Evolutionary conservation across 257 asterid genomes (phyloP).

Genomic region (Solanum corneliomulleri): DNA sequence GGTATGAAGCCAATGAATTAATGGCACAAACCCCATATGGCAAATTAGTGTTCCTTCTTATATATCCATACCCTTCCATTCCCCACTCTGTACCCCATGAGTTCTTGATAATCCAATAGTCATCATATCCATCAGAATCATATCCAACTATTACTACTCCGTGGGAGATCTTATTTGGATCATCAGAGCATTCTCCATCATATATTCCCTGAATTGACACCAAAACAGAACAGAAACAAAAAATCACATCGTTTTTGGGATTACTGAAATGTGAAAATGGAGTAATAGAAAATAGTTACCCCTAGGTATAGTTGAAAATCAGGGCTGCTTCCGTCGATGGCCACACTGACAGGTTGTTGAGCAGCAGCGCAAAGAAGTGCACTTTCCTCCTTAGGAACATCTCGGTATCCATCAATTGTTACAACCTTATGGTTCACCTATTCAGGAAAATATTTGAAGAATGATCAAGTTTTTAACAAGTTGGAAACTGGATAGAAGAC

Average conservation of each 20-base stretch:
- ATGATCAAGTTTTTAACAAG: not conserved
- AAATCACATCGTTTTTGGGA: constrained; percentile 1
- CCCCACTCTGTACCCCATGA: not conserved
- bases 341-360: constrained; percentile 25
- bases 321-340: constrained; percentile 12
- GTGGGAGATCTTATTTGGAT: constrained; percentile 11
- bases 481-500: not conserved
- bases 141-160: constrained; percentile 3
- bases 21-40: not conserved
- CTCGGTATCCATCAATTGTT: constrained; percentile 16
- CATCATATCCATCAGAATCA: not conserved
- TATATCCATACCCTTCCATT: not conserved
- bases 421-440: constrained; percentile 12
- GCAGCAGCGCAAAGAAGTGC: constrained; percentile 22
- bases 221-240: constrained; percentile 9
- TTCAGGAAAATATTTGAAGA: not conserved
- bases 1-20: not conserved
- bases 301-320: constrained; percentile 26
- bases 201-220: constrained; percentile 17
- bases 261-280: not conserved
- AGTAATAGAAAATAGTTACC: constrained; percentile 4
- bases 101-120: not conserved
- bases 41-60: not conserved
- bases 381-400: constrained; percentile 14
- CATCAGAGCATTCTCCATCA: constrained; percentile 16